phyloP scores from a whole-genome alignment of 805 yeast species.

The Jamesozyma spencerorum region DNA sequence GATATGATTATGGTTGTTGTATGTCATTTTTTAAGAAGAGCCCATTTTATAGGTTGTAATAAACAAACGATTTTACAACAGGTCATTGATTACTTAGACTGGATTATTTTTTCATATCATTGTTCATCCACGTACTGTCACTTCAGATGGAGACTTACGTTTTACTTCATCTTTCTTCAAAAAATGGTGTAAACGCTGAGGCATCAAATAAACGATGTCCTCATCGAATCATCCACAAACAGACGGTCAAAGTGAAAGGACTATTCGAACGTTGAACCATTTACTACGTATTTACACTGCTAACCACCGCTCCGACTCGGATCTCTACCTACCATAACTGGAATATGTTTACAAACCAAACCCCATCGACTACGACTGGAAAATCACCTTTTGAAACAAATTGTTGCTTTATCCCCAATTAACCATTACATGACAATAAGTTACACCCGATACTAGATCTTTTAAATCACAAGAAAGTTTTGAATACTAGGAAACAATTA shows the following conservation, averaged over 20 bases:
- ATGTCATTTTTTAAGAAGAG: constrained; percentile 11
- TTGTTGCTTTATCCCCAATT: constrained; percentile 7
- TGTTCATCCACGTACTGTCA: constrained; percentile 7
- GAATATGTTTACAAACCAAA: constrained; percentile 7
- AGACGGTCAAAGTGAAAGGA: constrained; percentile 6
- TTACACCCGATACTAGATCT: neutral
- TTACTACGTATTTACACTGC: constrained; percentile 1
- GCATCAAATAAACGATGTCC: constrained; percentile 3
- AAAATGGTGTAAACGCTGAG: constrained; percentile 2
- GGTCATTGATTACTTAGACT: constrained; percentile 8
- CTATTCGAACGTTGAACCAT: neutral
- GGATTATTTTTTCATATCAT: constrained; percentile 9
- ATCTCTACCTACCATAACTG: constrained; percentile 2
- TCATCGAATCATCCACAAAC: constrained; percentile 1
- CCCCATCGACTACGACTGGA: neutral
- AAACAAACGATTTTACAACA: constrained; percentile 8
- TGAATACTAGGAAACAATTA: constrained; percentile 1
- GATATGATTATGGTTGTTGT: constrained; percentile 14
- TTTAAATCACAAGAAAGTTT: neutral
- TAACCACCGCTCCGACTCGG: constrained; percentile 4
- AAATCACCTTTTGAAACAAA: constrained; percentile 7
- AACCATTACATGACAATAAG: constrained; percentile 1
- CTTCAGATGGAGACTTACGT: constrained; percentile 6
- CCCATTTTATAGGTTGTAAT: constrained; percentile 8
- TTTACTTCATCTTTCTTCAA: constrained; percentile 2